Evolutionary conservation across 106 monocot genomes (phyloP), one percentile per base, ranked within the genome.

Genomic region (Dioscorea dumetorum): DNA sequence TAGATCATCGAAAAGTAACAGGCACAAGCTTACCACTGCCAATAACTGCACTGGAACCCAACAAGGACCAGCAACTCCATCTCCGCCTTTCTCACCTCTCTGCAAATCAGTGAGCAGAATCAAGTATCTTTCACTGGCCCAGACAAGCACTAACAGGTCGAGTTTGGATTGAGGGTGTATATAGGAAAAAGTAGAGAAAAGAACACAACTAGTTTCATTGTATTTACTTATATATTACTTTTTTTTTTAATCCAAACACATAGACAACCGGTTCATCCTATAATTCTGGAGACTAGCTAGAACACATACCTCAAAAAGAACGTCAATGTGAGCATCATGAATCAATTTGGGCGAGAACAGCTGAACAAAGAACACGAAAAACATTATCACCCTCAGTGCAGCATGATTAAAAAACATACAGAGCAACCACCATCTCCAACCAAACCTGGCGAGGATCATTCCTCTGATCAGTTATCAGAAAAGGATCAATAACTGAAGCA

Each of bases 401-500:
- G 41, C 53, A 48, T 48, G 21, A 41, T 5, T 2, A 12, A 79
- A 66, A 49, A 22, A 49, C 24, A 70, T 16, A 24, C 15, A 8
- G 9, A 60, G 22, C 24, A 32, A 23, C 8, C 48, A 23, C 8
- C 48, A 22, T 12, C 60, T 10, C 15, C 63, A 85, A 41, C 41
- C 41, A 0, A 41, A 41, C 86, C 80, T 81, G 70, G 21, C 58
- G 50, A 60, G 69, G 73, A 67, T 78, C 83, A 49, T 75, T 63
- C 70, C 91, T 79, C 33, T 87, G 74, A 34, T 82, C 73, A 12
- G 80, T 74, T 41, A 70, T 68, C 73, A 91, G 69, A 77, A 95
- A 95, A n/a, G 91, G 85, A 63, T 91, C 88, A 31, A 95, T 79
- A 48, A 82, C 67, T 11, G 84, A 91, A 15, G 91, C 88, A 10